phyloP scores from a whole-genome alignment of 2,329 filamentous ascomycete species.

The Trichoderma koningiopsis region DNA sequence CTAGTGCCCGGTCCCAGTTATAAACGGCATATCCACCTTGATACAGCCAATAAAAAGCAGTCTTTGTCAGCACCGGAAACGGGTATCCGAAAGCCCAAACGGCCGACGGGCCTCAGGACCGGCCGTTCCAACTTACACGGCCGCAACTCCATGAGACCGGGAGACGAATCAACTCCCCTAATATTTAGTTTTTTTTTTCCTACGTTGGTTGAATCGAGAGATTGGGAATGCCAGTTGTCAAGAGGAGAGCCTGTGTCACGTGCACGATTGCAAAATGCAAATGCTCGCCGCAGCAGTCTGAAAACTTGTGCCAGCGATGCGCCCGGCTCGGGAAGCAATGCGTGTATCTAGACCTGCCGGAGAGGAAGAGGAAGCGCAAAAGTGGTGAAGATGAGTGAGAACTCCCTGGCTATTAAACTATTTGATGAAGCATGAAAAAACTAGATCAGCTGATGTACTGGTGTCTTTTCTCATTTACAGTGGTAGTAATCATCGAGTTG shows the following conservation, averaged over 20 bases:
- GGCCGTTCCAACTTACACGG: slow-evolving; percentile 10
- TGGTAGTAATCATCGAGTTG: slow-evolving; percentile 3
- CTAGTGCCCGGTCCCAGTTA: background rate
- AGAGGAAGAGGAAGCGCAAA: slow-evolving; percentile 17
- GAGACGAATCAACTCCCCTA: background rate
- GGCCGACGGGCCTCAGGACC: slow-evolving; percentile 17
- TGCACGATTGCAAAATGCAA: slow-evolving; percentile 24
- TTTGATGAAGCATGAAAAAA: accelerated
- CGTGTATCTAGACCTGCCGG: slow-evolving; percentile 23
- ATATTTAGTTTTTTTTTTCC: too few relatives aligned
- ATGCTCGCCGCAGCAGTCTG: slow-evolving; percentile 15
- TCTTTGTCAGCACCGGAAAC: slow-evolving; percentile 13
- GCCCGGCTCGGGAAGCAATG: slow-evolving; percentile 24
- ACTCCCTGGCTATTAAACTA: background rate
- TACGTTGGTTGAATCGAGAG: background rate
- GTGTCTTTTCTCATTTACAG: background rate
- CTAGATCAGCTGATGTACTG: background rate
- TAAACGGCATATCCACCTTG: too few relatives aligned
- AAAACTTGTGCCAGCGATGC: slow-evolving; percentile 22
- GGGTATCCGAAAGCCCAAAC: background rate
- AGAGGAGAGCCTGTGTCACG: slow-evolving; percentile 26
- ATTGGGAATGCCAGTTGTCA: background rate
- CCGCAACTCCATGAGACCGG: background rate
- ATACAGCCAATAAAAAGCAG: background rate
- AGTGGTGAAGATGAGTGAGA: slow-evolving; percentile 8